Evolutionary conservation across 225 moss, liverwort and hornwort genomes (phyloP), one percentile per base, ranked within the genome.

Genomic region (Asterella californica): DNA sequence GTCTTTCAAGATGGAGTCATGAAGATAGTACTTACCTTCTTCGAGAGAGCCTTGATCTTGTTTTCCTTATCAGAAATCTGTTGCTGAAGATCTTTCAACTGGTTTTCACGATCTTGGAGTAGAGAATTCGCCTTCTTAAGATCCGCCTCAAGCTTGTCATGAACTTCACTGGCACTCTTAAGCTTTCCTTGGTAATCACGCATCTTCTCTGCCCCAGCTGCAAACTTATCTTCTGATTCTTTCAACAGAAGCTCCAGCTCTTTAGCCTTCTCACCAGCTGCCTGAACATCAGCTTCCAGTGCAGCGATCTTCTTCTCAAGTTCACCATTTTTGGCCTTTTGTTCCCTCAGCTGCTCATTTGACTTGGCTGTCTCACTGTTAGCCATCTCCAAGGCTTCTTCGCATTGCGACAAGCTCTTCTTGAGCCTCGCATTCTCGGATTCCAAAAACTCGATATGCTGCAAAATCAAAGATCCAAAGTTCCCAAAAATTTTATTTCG

Each of bases 341-440:
- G 70, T 7, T 86, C 90, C 69, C 69, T 82, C 47, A 87, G 82
- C 10, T 55, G 78, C 79, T 82, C 76, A 38, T 92, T 92, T 15
- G 87, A 87, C 80, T 90, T 92, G 34, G 82, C 84, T 34, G 90
- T 90, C 79, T 94, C 90, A 10, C 10, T 59, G 63, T 92, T 94
- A 10, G 90, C 91, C 24, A 71, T 49, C 45, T 81, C 84, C n/a
- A 94, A 83, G 12, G 92, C 94, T 55, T 94, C 89, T 73, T 92
- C 92, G 33, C 88, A 87, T 1, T 90, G 78, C 66, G 79, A 85
- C 55, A 93, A 72, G 2, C 76, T 70, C 50, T 78, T 83, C 78
- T 81, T 80, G 0, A 89, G 74, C 74, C 84, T 90, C 4, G 77
- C 83, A 57, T 81, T 86, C 72, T 89, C 89, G 27, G 63, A 71